Evolutionary conservation across 371 early-diverging fungal species (phyloP), one percentile per base, ranked within the genome.

Genomic region (Gilbertella persicaria): DNA sequence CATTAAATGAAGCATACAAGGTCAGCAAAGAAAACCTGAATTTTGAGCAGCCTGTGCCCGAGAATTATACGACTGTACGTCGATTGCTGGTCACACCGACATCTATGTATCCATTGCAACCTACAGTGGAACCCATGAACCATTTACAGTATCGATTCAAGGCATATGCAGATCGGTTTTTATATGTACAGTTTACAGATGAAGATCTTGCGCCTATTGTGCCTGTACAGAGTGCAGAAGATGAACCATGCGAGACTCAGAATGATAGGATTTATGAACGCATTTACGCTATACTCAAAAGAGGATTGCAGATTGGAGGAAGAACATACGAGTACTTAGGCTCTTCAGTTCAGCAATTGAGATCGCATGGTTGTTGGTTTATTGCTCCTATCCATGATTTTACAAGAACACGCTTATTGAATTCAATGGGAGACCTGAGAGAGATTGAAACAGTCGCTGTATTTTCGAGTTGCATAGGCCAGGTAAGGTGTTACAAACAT

Each of bases 281-380:
- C 0, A 69, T 84, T 23, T 78, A 69, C 42, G 46, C 63, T 0
- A 54, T 78, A 0, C 45, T 90, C 9, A 45, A 58, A 4, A 42
- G 68, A n/a, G 90, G 90, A 5, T 60, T 91, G 20, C 55, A 53
- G 23, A 65, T 88, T 28, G 85, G 82, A 5, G 53, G 70, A 6
- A 69, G 80, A 1, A 67, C 62, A 4, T 91, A 84, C 53, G 78
- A 85, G n/a, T 91, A 89, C 54, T 44, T 91, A 19, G 89, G 88
- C 5, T 80, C 83, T 41, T 88, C 88, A 0, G 66, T 73, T 3
- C 79, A 79, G 3, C 86, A 89, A 44, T 48, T 91, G 19, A 71
- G 78, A 12, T 73, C 71, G n/a, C 86, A 89, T 46, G 69, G 74
- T 14, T 87, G 87, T 12, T 93, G 91, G 92, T 90, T 89, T 62